Evolutionary conservation across 2,329 filamentous ascomycete genomes (phyloP).

Genomic region (Amylocarpus encephaloides): DNA sequence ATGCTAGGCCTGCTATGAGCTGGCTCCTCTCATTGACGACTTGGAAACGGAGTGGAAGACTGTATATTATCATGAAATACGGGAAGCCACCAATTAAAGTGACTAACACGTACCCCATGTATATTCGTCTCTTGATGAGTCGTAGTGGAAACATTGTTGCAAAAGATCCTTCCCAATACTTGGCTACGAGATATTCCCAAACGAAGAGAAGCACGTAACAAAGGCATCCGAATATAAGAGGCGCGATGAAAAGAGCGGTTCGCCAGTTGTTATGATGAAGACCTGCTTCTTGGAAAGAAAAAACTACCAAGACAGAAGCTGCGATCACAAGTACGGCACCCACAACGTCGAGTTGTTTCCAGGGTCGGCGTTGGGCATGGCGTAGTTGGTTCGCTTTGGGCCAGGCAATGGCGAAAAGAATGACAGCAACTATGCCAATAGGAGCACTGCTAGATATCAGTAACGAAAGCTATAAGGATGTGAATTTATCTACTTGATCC

Average conservation of each 20-base stretch:
- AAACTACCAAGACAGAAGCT: constrained; percentile 49
- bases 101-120: constrained; percentile 30
- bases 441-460: constrained; percentile 39
- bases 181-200: constrained; percentile 35
- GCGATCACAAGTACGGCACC: constrained; percentile 49
- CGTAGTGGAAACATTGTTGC: constrained; percentile 21
- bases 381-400: constrained; percentile 36
- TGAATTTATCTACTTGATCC: constrained; percentile 7
- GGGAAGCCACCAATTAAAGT: constrained; percentile 52
- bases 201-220: constrained; percentile 1
- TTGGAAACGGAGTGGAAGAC: constrained; percentile 54
- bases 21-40: constrained; percentile 49
- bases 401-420: constrained; percentile 45
- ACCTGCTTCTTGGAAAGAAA: constrained; percentile 44
- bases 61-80: constrained; percentile 52
- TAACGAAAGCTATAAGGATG: neutral
- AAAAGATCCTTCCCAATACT: constrained; percentile 18
- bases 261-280: constrained; percentile 34
- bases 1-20: constrained; percentile 49
- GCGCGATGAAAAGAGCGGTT: constrained; percentile 37
- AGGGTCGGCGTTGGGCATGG: constrained; percentile 36
- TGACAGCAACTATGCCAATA: constrained; percentile 40
- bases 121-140: constrained; percentile 16
- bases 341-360: constrained; percentile 43
- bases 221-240: constrained; percentile 31